Conservation (phyloP, 805 yeast species). For the Hanseniaspora nectarophila region DNA sequence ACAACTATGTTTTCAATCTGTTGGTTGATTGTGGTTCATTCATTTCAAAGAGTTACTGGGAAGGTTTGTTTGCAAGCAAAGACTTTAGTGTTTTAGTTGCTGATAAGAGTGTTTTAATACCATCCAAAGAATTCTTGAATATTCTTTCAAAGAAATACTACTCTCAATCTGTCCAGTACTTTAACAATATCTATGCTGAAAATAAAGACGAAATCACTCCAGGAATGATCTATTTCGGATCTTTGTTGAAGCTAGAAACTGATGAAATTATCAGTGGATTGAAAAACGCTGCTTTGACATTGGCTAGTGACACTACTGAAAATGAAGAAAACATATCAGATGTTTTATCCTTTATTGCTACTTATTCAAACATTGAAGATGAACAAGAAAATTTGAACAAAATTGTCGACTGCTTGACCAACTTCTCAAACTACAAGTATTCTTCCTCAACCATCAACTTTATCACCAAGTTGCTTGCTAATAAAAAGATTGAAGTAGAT, state of each 20-base stretch:
- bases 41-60: not conserved
- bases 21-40: not conserved
- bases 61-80: not conserved
- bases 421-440: constrained; percentile 25
- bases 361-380: constrained; percentile 16
- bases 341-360: constrained; percentile 15
- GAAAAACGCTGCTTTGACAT: constrained; percentile 15
- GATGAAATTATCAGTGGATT: constrained; percentile 17
- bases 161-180: not conserved
- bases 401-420: constrained; percentile 25
- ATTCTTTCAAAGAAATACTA: not conserved
- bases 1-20: not conserved
- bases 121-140: not conserved
- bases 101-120: not conserved
- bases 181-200: constrained; percentile 11
- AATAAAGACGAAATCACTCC: constrained; percentile 19
- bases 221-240: constrained; percentile 25
- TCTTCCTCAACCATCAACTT: constrained; percentile 24
- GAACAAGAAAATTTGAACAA: constrained; percentile 17
- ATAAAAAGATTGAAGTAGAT: constrained; percentile 18
- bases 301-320: constrained; percentile 7
- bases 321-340: constrained; percentile 16
- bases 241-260: constrained; percentile 17
- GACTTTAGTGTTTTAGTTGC: not conserved
- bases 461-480: constrained; percentile 15